Base-by-base conservation (phyloP, 139 green algal species). In the Protoeuglena noctilucae region DNA sequence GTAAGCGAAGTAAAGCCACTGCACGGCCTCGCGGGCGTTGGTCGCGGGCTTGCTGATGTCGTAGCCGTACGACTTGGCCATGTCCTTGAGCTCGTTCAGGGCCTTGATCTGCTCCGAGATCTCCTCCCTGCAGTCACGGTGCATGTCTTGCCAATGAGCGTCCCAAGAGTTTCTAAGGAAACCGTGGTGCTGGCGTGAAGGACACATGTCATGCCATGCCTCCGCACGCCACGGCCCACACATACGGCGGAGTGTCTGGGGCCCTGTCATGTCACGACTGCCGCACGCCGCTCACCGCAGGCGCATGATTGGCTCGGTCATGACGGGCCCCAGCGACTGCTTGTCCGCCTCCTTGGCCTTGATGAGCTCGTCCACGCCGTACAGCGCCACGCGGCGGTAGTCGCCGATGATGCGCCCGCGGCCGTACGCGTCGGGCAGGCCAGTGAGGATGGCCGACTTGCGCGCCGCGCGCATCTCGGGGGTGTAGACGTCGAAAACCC, bases 361-460 rank as follows among this genome's bases (percentile, higher is more conserved):
- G 26, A 85, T 74, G 40, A 85, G 69, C 24, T 59, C 57, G 61
- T 79, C 73, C 25, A 77, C 66, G 28, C 79, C 79, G 60, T 83
- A 88, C 57, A 88, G 70, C 16, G 79, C 68, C 34, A 84, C 76
- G 30, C 79, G 72, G n/a, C 71, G 54, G 67, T 88, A 88, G 72
- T 88, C 79, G 22, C 79, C 79, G 58, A 88, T 86, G 59, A 88
- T 83, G 56, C 79, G 75, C 21, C 79, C 74, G 45, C 76, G 72
- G 22, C 74, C 72, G 60, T 84, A 82, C 54, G 64, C 78, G 47
- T 87, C 79, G 22, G 79, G 79, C 55, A 87, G 69, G 43, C 79
- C 79, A 3, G 77, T 79, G 16, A 88, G 65, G 63, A 86, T 78
- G 65, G 72, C 70, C 24, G 49, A 65, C 64, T 73, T 76, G 54